Evolutionary conservation across 331 rosid species (phyloP), one percentile per base, ranked within the genome.

Genomic region (Malus hybrid): DNA sequence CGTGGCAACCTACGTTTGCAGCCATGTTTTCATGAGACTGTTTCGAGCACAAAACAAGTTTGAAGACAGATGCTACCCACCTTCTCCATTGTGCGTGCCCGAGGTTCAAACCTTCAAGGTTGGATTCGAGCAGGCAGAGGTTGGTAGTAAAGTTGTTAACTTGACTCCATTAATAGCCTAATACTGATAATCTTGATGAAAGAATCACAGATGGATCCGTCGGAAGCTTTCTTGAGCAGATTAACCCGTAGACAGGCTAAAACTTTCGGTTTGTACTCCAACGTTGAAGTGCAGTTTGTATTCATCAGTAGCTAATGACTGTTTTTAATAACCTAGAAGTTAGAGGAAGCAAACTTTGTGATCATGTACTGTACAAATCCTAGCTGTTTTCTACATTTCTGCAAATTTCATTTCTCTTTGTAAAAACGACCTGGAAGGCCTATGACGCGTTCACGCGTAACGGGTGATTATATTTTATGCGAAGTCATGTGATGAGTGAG

Each of bases 1-100:
- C 78, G 91, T 87, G 78, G 96, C 97, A 36, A 88, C 91, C 61
- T 78, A 88, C 68, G 89, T 82, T 24, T 94, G 97, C 15, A 93
- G 96, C 73, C 96, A 92, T 76, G 80, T 83, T 73, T 39, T 81
- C 92, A 89, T 68, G 91, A 1, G 92, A 88, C 24, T 24, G 92
- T 80, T 85, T 89, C 67, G 89, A 90, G 82, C 86, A 80, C 68
- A 80, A 69, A 77, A 87, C 91, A 26, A 72, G 77, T 46, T 33
- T 6, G 89, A 87, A 73, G 92, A 94, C 71, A 71, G 67, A 52
- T 84, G 90, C 0, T 91, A 88, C 24, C 97, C 89, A 0, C 70
- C 87, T 24, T 92, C 92, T 71, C 88, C 93, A 0, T 7, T 79
- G 66, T 89, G 96, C 74, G 68, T 71, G 56, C 80, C 78, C 62